Evolutionary conservation across 352 stramenopile species (phyloP).

Genomic region (Aphanomyces stellatus): DNA sequence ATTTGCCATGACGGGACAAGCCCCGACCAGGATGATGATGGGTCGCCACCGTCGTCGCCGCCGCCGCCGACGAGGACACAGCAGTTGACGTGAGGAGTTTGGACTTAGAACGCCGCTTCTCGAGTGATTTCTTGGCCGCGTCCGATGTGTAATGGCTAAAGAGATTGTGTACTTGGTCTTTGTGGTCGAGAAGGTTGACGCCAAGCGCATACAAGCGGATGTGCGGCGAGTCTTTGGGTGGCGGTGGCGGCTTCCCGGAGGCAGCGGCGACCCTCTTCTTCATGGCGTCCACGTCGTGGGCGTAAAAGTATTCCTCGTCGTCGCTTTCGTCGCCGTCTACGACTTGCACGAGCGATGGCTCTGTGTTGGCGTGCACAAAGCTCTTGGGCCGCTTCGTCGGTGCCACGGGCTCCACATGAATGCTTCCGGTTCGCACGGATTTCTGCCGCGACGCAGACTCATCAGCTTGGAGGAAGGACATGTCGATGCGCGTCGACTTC

Average conservation of each 20-base stretch:
- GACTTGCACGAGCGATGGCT: neutral
- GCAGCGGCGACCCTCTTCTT: no score
- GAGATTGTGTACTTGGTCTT: slow-evolving; percentile 44
- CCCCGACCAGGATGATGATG: neutral
- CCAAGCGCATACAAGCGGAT: slow-evolving; percentile 51
- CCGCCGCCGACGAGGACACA: no score
- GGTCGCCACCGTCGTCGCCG: no score
- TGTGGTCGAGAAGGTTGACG: slow-evolving; percentile 43
- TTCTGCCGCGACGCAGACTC: no score
- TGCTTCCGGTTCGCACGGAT: no score
- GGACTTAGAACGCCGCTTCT: neutral
- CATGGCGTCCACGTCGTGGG: no score
- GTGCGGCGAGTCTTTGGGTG: slow-evolving; percentile 25
- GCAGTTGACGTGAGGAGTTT: neutral
- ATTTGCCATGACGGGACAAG: neutral
- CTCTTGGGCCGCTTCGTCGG: neutral
- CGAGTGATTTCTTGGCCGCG: neutral
- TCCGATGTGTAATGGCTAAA: slow-evolving; percentile 31
- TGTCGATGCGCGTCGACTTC: neutral
- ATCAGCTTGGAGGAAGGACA: neutral
- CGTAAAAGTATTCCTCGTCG: no score
- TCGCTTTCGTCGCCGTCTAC: neutral
- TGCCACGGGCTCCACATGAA: neutral
- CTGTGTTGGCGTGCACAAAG: neutral
- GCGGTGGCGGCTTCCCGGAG: neutral